A percentile compares a stretch with the other conserved stretches of the same genome.
Evolutionary conservation across 768 basidiomycete genomes (phyloP).

Genomic region (Tylopilus felleus): DNA sequence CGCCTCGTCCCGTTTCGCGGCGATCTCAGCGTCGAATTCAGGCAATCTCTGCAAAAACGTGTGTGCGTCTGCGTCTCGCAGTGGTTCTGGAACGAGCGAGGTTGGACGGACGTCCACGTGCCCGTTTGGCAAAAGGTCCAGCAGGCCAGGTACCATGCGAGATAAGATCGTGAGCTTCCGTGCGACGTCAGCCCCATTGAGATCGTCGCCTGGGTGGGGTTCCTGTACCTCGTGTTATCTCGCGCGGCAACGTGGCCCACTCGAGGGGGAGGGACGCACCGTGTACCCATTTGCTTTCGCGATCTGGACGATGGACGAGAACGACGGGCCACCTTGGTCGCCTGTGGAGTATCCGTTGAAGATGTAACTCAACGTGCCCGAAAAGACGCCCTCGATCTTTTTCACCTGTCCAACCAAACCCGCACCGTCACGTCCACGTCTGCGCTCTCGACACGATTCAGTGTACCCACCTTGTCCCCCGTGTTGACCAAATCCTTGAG

Average conservation of each 20-base stretch:
- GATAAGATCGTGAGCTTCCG: constrained; percentile 96
- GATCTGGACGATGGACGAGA: constrained; percentile 84
- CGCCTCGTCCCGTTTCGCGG: constrained; percentile 73
- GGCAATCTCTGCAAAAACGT: constrained; percentile 79
- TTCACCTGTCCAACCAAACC: constrained; percentile 46
- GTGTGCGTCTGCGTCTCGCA: constrained; percentile 71
- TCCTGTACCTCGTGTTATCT: constrained; percentile 56
- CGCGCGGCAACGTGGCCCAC: neutral
- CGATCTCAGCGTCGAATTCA: constrained; percentile 79
- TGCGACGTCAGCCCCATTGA: constrained; percentile 95
- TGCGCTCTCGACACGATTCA: neutral
- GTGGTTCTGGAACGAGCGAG: constrained; percentile 79
- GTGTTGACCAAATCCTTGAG: constrained; percentile 89
- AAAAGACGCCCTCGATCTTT: constrained; percentile 97
- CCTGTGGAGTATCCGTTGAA: constrained; percentile 93
- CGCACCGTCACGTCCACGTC: neutral
- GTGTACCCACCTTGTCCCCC: constrained; percentile 73
- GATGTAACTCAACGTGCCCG: constrained; percentile 97
- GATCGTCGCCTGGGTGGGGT: constrained; percentile 95
- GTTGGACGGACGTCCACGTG: constrained; percentile 77
- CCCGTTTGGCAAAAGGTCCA: constrained; percentile 63
- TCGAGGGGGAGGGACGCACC: constrained; percentile 38
- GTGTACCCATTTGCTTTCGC: constrained; percentile 96
- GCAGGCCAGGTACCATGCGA: constrained; percentile 57
- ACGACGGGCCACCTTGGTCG: constrained; percentile 62